phyloP scores from a whole-genome alignment of 2,329 filamentous ascomycete species.

The Camptophora hylomeconis region DNA sequence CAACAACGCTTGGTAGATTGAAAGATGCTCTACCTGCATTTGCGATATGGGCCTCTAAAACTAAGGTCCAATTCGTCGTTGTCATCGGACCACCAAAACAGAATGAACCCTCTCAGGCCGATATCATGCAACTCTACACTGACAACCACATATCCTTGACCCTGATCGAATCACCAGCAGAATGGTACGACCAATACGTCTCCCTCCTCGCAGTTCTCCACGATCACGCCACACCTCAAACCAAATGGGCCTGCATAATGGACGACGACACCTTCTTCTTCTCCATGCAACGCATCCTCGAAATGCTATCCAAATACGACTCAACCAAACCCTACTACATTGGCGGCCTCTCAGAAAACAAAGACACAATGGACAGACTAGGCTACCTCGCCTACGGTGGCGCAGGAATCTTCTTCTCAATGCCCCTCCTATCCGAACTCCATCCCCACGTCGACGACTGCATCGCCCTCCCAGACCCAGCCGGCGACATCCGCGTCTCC shows the following conservation, averaged over 20 bases:
- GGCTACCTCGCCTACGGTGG: conserved; percentile 50
- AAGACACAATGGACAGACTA: conserved; percentile 37
- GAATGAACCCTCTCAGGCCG: conserved; percentile 27
- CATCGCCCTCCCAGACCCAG: conserved; percentile 28
- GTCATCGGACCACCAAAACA: conserved; percentile 41
- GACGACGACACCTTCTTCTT: conserved; percentile 55
- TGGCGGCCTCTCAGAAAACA: conserved; percentile 46
- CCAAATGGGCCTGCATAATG: conserved; percentile 44
- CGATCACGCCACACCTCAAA: conserved; percentile 22
- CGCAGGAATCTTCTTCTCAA: conserved; percentile 45
- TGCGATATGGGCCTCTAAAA: conserved; percentile 42
- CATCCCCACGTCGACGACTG: conserved; percentile 37
- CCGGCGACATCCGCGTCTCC: conserved; percentile 44
- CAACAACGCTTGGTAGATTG: conserved; percentile 40
- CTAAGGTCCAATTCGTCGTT: conserved; percentile 39
- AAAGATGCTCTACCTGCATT: conserved; percentile 39
- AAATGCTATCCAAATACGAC: conserved; percentile 35
- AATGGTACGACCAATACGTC: conserved; percentile 42
- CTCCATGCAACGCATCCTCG: conserved; percentile 37
- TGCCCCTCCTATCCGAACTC: conserved; percentile 38
- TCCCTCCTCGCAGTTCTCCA: conserved; percentile 40
- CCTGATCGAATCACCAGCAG: conserved; percentile 22
- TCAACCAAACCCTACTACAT: conserved; percentile 39
- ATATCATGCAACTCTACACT: conserved; percentile 31
- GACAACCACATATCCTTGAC: too few species aligned